Conservation (phyloP, 345 rosid genomes). For the Linum trigynum region DNA sequence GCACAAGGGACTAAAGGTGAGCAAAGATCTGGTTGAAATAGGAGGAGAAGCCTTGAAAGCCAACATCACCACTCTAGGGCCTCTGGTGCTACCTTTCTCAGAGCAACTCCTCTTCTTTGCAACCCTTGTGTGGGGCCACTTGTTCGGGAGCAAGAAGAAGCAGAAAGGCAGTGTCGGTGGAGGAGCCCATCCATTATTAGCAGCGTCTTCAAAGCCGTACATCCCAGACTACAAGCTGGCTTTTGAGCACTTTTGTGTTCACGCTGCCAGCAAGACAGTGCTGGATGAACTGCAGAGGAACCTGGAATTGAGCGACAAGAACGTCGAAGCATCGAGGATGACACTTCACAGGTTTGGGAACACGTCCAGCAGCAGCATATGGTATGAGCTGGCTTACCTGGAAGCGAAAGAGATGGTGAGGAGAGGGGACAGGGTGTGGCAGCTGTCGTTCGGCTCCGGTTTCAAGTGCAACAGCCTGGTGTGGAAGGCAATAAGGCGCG, state of each 20-base stretch:
- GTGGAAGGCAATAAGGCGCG: conserved; percentile 63
- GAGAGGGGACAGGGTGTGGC: conserved; percentile 80
- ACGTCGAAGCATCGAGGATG: conserved; percentile 88
- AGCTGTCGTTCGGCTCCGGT: conserved; percentile 77
- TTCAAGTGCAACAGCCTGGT: conserved; percentile 94
- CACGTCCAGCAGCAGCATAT: conserved; percentile 83
- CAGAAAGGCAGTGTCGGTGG: background rate
- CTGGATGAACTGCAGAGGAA: conserved; percentile 82
- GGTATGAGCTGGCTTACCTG: conserved; percentile 84
- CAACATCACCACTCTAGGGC: conserved; percentile 91
- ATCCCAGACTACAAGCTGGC: conserved; percentile 95
- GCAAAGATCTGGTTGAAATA: conserved; percentile 73
- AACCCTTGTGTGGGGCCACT: conserved; percentile 41
- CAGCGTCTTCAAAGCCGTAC: conserved; percentile 51
- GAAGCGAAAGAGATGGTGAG: conserved; percentile 81
- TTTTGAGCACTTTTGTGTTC: conserved; percentile 87
- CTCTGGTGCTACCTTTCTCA: conserved; percentile 83
- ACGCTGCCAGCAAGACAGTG: conserved; percentile 71
- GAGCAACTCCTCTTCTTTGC: conserved; percentile 86
- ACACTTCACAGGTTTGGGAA: conserved; percentile 77
- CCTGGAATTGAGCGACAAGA: conserved; percentile 61
- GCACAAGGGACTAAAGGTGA: conserved; percentile 60
- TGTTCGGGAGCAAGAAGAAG: conserved; percentile 18
- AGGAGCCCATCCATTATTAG: conserved; percentile 14
- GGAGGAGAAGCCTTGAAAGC: conserved; percentile 95